These are phyloP conservation scores for Pseudonitzschia pungens DNA, from an alignment of 108 stramenopile species.

Conservation along the genomic window DNA sequence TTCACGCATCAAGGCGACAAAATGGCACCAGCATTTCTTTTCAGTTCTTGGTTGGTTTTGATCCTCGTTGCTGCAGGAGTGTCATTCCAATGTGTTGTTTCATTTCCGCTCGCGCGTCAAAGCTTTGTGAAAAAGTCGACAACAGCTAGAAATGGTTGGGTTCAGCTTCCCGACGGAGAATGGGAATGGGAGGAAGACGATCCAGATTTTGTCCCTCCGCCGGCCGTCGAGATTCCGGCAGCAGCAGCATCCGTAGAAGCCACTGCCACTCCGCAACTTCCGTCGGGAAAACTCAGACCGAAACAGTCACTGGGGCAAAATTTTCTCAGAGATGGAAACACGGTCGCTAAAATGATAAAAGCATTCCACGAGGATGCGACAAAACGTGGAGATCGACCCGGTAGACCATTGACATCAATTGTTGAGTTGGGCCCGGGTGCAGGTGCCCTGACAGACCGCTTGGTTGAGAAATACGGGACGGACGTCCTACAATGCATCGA, in stretches of 20 bases:
- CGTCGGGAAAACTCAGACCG: slow-evolving; percentile 71
- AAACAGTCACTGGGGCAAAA: slow-evolving; percentile 98
- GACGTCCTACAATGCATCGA: slow-evolving; percentile 87
- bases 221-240: slow-evolving; percentile 18
- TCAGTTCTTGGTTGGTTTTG: no score
- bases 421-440: slow-evolving; percentile 95
- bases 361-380: slow-evolving; percentile 86
- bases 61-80: no score
- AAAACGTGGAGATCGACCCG: slow-evolving; percentile 7
- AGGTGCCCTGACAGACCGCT: slow-evolving; percentile 89
- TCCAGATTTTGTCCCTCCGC: slow-evolving; percentile 36
- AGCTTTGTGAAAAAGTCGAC: neutral
- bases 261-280: slow-evolving; percentile 75
- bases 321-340: slow-evolving; percentile 92
- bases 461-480: slow-evolving; percentile 74
- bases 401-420: slow-evolving; percentile 30
- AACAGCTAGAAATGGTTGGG: slow-evolving; percentile 52
- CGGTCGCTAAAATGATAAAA: slow-evolving; percentile 88
- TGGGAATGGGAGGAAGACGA: slow-evolving; percentile 90
- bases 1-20: no score
- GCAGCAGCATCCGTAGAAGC: slow-evolving; percentile 25
- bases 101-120: no score
- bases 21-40: no score
- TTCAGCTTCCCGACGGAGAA: slow-evolving; percentile 70
- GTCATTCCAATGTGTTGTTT: no score